Conservation (phyloP, 495 filamentous ascomycete species). For the Cairneyella variabilis region DNA sequence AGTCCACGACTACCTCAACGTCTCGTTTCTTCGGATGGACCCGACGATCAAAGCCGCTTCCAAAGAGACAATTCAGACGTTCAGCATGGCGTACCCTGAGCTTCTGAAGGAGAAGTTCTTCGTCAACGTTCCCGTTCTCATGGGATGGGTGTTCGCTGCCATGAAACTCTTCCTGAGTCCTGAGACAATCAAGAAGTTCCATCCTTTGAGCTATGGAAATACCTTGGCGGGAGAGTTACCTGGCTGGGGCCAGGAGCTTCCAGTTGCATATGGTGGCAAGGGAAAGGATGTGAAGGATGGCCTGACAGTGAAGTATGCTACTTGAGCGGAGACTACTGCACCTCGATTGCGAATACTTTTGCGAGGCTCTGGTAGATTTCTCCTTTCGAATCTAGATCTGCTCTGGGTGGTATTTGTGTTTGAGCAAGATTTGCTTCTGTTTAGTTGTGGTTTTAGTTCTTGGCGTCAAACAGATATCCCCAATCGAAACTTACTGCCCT, state of each 20-base stretch:
- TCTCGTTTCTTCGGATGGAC: slow-evolving; percentile 75
- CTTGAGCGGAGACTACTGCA: background rate
- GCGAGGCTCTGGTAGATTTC: no score
- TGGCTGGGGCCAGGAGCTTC: slow-evolving; percentile 54
- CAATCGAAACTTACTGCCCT: no score
- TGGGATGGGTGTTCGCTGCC: slow-evolving; percentile 78
- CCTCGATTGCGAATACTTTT: no score
- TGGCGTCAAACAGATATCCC: no score
- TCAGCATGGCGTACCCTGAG: slow-evolving; percentile 80
- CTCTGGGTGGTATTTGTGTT: no score
- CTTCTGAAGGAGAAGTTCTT: slow-evolving; percentile 87
- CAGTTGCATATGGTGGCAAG: slow-evolving; percentile 68
- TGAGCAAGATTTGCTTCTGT: no score
- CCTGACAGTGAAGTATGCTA: slow-evolving; percentile 25
- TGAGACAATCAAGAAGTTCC: slow-evolving; percentile 83
- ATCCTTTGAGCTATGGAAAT: slow-evolving; percentile 72
- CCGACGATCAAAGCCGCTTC: slow-evolving; percentile 65
- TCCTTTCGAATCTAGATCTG: no score
- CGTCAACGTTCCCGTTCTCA: slow-evolving; percentile 81
- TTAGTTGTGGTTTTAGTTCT: no score
- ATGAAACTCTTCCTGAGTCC: slow-evolving; percentile 76
- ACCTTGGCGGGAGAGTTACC: slow-evolving; percentile 58
- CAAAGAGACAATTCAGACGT: slow-evolving; percentile 72
- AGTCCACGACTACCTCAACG: slow-evolving; percentile 83
- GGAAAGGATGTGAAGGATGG: slow-evolving; percentile 41